phyloP scores from a whole-genome alignment of 345 rosid species.

The Eucalyptus regnans region DNA sequence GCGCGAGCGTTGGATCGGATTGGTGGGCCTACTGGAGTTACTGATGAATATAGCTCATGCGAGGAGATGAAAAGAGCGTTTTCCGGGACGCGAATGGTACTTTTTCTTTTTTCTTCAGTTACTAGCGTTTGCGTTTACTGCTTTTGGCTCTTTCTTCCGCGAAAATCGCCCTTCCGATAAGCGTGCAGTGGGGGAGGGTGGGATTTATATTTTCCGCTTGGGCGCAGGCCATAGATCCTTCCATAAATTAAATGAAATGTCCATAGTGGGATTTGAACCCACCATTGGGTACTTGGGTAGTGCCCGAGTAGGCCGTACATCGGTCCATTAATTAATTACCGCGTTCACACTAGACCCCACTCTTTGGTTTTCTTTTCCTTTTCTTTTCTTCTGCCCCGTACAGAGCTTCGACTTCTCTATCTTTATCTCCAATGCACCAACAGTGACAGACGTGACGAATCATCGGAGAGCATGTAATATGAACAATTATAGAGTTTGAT shows the following conservation, averaged over 20 bases:
- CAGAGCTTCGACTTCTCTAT: not conserved
- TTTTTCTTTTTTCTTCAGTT: too few relatives aligned
- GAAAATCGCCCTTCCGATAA: not conserved
- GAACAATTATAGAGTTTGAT: conserved; percentile 2
- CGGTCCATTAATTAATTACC: not conserved
- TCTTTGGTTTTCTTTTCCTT: not conserved
- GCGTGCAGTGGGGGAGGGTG: not conserved
- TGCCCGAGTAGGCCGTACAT: not conserved
- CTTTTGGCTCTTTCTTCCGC: not conserved
- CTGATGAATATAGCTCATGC: not conserved
- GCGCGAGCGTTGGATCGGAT: not conserved
- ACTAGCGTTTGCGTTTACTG: too few relatives aligned
- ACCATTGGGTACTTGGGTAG: not conserved
- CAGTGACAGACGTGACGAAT: conserved; percentile 30
- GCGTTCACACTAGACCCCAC: not conserved
- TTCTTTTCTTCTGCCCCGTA: rapidly evolving
- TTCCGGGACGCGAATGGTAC: not conserved
- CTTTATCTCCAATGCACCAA: not conserved
- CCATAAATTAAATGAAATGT: not conserved
- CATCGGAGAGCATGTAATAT: not conserved
- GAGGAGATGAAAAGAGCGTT: not conserved
- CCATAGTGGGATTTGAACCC: not conserved
- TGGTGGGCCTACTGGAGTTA: not conserved
- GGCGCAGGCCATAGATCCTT: not conserved
- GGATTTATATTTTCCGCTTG: not conserved